Percentiles rank a stretch among this genome's conserved stretches.
Conservation (phyloP, 2,329 filamentous ascomycete genomes). For the Diaporthe nobilis region DNA sequence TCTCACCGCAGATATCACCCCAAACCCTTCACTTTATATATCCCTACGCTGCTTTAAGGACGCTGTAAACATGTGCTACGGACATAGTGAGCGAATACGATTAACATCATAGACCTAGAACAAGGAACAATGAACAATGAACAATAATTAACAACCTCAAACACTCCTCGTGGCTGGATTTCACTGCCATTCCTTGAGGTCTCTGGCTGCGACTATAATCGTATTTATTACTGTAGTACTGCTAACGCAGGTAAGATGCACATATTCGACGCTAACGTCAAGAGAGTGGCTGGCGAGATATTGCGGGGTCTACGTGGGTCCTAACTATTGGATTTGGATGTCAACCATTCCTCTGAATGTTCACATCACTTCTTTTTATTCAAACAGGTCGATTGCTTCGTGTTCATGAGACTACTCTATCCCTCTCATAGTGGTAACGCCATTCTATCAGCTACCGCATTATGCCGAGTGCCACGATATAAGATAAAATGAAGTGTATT, state of each 20-base stretch:
- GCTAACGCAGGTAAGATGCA: not conserved
- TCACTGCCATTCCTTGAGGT: too few relatives aligned
- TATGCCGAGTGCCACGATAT: not conserved
- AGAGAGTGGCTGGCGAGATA: not conserved
- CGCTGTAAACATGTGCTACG: too few relatives aligned
- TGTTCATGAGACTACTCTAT: not conserved
- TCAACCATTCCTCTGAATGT: not conserved
- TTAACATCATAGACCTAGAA: too few relatives aligned
- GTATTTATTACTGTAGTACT: not conserved
- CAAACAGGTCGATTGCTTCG: not conserved
- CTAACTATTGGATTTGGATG: not conserved
- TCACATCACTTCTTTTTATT: not conserved
- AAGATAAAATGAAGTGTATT: not conserved
- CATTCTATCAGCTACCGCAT: not conserved
- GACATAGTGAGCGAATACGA: too few relatives aligned
- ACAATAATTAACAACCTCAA: too few relatives aligned
- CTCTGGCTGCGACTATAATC: too few relatives aligned
- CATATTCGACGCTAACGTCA: too few relatives aligned
- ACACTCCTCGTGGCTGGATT: too few relatives aligned
- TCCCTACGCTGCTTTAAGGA: too few relatives aligned
- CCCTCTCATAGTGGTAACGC: not conserved
- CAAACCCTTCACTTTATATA: too few relatives aligned
- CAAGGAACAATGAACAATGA: too few relatives aligned
- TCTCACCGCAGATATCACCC: too few relatives aligned
- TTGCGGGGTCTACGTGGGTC: not conserved